Conservation (phyloP, 176 grass and related monocot species). For the Paspalum vaginatum region DNA sequence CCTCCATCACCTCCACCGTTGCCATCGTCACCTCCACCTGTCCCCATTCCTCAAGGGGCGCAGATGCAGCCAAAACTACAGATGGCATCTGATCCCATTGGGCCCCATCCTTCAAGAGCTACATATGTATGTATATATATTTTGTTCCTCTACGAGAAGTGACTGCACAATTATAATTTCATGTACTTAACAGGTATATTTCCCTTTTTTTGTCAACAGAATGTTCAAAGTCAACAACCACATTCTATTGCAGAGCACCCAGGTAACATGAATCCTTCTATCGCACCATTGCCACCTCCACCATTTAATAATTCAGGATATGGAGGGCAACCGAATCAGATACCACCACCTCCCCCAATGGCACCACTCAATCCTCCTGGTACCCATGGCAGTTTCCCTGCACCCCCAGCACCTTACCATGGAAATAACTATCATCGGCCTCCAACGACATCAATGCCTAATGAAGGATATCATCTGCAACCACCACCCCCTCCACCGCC, state of each 20-base stretch:
- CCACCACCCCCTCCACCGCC: constrained; percentile 63
- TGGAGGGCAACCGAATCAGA: constrained; percentile 53
- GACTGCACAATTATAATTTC: constrained; percentile 33
- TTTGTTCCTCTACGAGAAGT: constrained; percentile 30
- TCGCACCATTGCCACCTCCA: constrained; percentile 45
- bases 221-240: constrained; percentile 66
- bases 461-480: constrained; percentile 74
- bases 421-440: constrained; percentile 69
- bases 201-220: constrained; percentile 53
- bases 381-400: constrained; percentile 48
- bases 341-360: constrained; percentile 57
- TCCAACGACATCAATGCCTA: constrained; percentile 45
- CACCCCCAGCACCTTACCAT: constrained; percentile 46
- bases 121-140: constrained; percentile 47
- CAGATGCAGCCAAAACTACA: constrained; percentile 45
- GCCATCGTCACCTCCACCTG: constrained; percentile 83
- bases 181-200: constrained; percentile 20
- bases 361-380: constrained; percentile 49
- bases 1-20: constrained; percentile 85
- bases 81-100: constrained; percentile 45
- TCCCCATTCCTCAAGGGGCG: constrained; percentile 32
- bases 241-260: constrained; percentile 43
- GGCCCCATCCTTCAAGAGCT: constrained; percentile 34
- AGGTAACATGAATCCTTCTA: constrained; percentile 49
- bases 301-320: constrained; percentile 68